Conservation (phyloP, 139 green algal species). For the Picochlorum sp. region DNA sequence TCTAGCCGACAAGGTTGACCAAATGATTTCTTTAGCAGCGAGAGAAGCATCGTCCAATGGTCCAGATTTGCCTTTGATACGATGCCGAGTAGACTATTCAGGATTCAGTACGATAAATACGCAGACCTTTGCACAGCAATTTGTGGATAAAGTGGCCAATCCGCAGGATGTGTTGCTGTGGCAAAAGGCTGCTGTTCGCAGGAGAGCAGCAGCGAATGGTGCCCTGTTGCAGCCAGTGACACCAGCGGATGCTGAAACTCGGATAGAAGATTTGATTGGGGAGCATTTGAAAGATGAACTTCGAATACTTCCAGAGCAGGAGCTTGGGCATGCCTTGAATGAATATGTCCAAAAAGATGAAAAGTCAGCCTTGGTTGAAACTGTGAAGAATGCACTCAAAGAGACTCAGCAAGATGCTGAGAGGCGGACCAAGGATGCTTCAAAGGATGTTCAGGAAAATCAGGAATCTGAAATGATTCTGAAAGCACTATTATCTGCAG, state of each 20-base stretch:
- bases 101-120: conserved; percentile 93
- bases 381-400: conserved; percentile 22
- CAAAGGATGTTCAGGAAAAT: conserved; percentile 8
- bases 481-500: background rate
- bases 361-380: conserved; percentile 43
- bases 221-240: background rate
- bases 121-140: conserved; percentile 89
- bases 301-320: conserved; percentile 57
- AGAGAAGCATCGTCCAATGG: background rate
- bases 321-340: conserved; percentile 60
- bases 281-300: conserved; percentile 55
- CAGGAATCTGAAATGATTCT: background rate
- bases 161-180: conserved; percentile 91
- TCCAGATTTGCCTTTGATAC: conserved; percentile 60
- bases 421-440: background rate
- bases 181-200: conserved; percentile 51
- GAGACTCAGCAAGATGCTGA: conserved; percentile 20
- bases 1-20: conserved; percentile 59
- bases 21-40: conserved; percentile 38
- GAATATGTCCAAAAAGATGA: conserved; percentile 92
- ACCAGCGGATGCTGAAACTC: conserved; percentile 59
- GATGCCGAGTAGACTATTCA: conserved; percentile 86
- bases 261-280: conserved; percentile 66
- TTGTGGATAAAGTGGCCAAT: conserved; percentile 94
- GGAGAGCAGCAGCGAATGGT: conserved; percentile 2